Percentiles rank a stretch among this genome's conserved stretches.
Conservation (phyloP, 2,329 filamentous ascomycete genomes). For the Cordyceps tenuipes region DNA sequence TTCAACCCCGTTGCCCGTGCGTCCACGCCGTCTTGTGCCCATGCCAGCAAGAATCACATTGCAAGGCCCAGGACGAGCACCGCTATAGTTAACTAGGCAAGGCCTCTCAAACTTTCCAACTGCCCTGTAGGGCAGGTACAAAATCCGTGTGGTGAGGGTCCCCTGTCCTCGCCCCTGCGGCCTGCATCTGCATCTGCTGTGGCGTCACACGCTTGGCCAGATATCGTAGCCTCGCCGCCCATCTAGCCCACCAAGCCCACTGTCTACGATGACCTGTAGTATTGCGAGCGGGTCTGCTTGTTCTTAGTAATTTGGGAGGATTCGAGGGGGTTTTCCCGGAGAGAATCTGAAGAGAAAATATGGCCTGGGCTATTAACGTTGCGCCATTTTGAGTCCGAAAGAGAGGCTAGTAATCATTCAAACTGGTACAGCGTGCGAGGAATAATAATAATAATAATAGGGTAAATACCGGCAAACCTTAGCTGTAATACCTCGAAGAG, state of each 20-base stretch:
- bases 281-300: conserved; percentile 3
- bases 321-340: too few species aligned
- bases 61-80: too few species aligned
- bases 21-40: neutral
- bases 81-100: neutral
- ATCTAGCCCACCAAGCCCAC: neutral
- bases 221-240: conserved; percentile 8
- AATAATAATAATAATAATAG: neutral
- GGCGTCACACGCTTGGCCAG: neutral
- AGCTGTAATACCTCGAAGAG: too few species aligned
- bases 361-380: too few species aligned
- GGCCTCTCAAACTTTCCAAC: neutral
- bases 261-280: conserved; percentile 8
- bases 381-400: too few species aligned
- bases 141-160: neutral
- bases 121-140: conserved; percentile 11
- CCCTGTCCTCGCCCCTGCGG: neutral
- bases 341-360: neutral
- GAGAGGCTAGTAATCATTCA: too few species aligned
- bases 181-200: neutral
- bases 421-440: too few species aligned
- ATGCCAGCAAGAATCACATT: neutral
- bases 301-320: neutral
- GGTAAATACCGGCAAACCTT: too few species aligned
- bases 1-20: neutral